Base-by-base conservation (phyloP, 176 grass and related monocot genomes). In the Aegilops bicornis region DNA sequence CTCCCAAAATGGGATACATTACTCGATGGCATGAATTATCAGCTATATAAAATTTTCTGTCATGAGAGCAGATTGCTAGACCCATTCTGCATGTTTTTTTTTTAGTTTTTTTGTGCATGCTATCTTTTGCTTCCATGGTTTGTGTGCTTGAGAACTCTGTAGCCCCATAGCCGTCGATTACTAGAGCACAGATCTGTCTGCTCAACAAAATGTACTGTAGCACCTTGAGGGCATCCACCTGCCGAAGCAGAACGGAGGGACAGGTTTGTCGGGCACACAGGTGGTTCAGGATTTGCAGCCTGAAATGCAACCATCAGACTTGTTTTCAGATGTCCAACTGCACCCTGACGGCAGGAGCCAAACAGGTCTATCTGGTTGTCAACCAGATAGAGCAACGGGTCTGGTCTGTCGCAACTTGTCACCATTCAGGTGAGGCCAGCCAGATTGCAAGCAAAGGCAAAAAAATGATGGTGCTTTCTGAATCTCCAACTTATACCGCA, bases 121-220 rank as follows among this genome's bases (percentile, higher is more conserved):
- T 12, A 45, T 45, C 42, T 11, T 45, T 45, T 45, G 42, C 42
- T 45, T 45, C 42, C 42, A 45, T 45, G 42, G 10, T 45, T 45
- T 13, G 42, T 45, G 42, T 11, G 42, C 10, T 43, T 43, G 2
- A 43, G 9, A 37, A 37, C 36, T 37, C 7, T n/a, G 35, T 36
- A 36, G 35, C 35, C 35, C 35, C 35, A 36, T 36, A 36, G 35
- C 35, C 6, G 6, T 7, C 35, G 35, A 36, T 36, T 36, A 36
- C 35, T 36, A 84, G 83, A 90, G 79, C 43, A 78, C 50, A 17
- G 35, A 69, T 75, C 12, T 31, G 61, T 50, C 16, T 66, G 30
- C 58, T 79, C 86, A 75, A 39, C 79, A 76, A 76, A 82, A 22
- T n/a, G n/a, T n/a, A n/a, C n/a, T 67, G 17, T 77, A 71, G 75